Evolutionary conservation across 2,329 filamentous ascomycete species (phyloP).

Genomic region (Simplicillium aogashimaense): DNA sequence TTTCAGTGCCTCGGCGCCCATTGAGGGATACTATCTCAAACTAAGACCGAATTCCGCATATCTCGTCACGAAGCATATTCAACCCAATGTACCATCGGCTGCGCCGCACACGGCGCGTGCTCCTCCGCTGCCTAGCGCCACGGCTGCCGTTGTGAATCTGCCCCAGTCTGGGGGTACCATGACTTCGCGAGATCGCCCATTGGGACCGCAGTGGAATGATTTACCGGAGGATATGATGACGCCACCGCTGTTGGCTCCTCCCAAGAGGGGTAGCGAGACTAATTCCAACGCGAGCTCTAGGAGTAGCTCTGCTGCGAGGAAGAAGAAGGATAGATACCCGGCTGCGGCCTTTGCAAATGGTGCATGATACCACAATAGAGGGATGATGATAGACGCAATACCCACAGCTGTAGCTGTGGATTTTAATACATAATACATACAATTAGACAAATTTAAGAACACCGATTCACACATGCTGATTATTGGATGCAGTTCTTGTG

Average conservation of each 20-base stretch:
- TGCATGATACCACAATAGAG: too few relatives aligned
- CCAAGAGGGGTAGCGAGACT: constrained; percentile 17
- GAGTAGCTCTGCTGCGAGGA: constrained; percentile 42
- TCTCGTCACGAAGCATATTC: constrained; percentile 41
- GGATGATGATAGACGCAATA: too few relatives aligned
- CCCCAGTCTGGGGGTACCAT: constrained; percentile 16
- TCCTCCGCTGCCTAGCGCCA: constrained; percentile 5
- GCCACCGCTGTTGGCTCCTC: constrained; percentile 17
- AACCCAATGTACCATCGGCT: too few relatives aligned
- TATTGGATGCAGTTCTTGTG: too few relatives aligned
- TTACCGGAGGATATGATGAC: constrained; percentile 48
- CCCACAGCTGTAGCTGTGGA: too few relatives aligned
- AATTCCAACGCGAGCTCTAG: constrained; percentile 39
- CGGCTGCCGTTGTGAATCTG: constrained; percentile 21
- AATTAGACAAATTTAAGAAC: too few relatives aligned
- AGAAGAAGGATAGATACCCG: constrained; percentile 54
- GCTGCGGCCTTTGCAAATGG: constrained; percentile 48
- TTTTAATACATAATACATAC: too few relatives aligned
- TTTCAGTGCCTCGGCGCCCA: constrained; percentile 39
- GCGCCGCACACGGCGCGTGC: constrained; percentile 7
- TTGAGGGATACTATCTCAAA: constrained; percentile 52
- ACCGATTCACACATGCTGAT: too few relatives aligned
- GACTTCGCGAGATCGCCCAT: constrained; percentile 50
- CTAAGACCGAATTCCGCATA: constrained; percentile 52
- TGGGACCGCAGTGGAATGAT: constrained; percentile 57